Conservation (phyloP, 2,329 filamentous ascomycete genomes). For the Tolypocladium cylindrosporum region DNA sequence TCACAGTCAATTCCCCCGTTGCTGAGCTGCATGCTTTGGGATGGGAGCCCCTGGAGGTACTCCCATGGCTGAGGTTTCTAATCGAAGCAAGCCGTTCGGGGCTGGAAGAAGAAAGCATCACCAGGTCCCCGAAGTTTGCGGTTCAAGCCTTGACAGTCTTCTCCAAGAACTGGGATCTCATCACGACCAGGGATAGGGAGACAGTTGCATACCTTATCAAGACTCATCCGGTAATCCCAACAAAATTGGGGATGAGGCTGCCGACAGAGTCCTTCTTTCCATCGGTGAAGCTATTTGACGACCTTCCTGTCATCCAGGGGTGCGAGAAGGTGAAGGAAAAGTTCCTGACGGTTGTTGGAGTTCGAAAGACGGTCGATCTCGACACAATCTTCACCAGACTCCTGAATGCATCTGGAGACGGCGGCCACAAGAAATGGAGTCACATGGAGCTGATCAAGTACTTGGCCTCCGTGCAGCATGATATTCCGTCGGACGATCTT, state of each 20-base stretch:
- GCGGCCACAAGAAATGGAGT: slow-evolving; percentile 64
- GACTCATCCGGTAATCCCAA: slow-evolving; percentile 70
- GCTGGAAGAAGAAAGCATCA: slow-evolving; percentile 57
- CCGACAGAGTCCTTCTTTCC: slow-evolving; percentile 85
- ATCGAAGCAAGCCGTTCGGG: slow-evolving; percentile 55
- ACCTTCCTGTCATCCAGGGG: slow-evolving; percentile 71
- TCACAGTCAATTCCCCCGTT: slow-evolving; percentile 59
- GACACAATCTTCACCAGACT: slow-evolving; percentile 88
- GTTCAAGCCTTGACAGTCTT: slow-evolving; percentile 66
- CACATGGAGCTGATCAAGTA: slow-evolving; percentile 95
- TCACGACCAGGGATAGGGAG: slow-evolving; percentile 56
- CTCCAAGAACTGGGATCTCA: slow-evolving; percentile 84
- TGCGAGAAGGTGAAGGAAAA: slow-evolving; percentile 83
- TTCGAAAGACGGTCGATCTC: slow-evolving; percentile 90
- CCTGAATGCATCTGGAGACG: slow-evolving; percentile 48
- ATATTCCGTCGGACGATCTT: slow-evolving; percentile 78
- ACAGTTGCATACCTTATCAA: slow-evolving; percentile 56
- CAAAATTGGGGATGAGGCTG: slow-evolving; percentile 79
- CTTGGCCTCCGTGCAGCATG: slow-evolving; percentile 75
- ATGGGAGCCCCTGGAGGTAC: slow-evolving; percentile 76
- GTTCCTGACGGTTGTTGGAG: slow-evolving; percentile 71
- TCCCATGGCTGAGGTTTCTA: slow-evolving; percentile 77
- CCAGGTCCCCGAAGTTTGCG: slow-evolving; percentile 63
- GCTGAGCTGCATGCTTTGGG: slow-evolving; percentile 69
- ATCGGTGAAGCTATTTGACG: slow-evolving; percentile 89